Base-by-base conservation (phyloP, 2,329 filamentous ascomycete genomes). In the Alternaria incomplexa region DNA sequence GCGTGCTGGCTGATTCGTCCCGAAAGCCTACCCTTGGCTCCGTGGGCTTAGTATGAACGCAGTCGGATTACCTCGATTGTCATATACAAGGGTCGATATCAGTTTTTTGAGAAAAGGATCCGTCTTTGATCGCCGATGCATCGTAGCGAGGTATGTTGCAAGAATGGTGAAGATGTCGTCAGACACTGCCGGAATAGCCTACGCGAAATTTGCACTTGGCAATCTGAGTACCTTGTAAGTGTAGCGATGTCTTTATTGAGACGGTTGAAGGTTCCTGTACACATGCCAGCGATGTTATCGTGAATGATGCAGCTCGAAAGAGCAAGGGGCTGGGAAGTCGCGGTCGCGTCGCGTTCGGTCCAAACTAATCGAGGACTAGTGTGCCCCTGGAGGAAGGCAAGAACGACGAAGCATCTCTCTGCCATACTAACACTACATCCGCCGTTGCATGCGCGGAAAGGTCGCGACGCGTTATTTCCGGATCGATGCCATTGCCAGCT, bases 161-260 rank as follows among this genome's bases (percentile, higher is more conserved):
- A 61, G 7, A 47, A 11, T 56, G 43, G 20, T 12, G n/a, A 22
- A n/a, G 47, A 56, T 61, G 58, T 56, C 51, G 58, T 61, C 51
- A 53, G 23, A 36, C 40, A 23, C 28, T 51, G 28, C 17, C 6
- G 20, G 48, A 8, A 51, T 30, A 28, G 53, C 53, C 25, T 20
- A 56, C 8, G 17, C 40, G 22, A n/a, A 28, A 32, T 23, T 9
- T 22, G 13, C n/a, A 45, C 23, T 44, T 25, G 6, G 10, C 26
- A 23, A 22, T 13, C 13, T 51, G 17, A 11, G 20, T 13, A 51
- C 7, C 26, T 51, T 51, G 26, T 17, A 17, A 32, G 26, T 0
- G 13, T 32, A 3, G 6, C 9, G 8, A 10, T 11, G n/a, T 15
- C 17, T 13, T 32, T 17, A 6, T 22, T 32, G 17, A 26, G 26